Evolutionary conservation across 768 basidiomycete genomes (phyloP).

Genomic region (Suillus hirtellus): DNA sequence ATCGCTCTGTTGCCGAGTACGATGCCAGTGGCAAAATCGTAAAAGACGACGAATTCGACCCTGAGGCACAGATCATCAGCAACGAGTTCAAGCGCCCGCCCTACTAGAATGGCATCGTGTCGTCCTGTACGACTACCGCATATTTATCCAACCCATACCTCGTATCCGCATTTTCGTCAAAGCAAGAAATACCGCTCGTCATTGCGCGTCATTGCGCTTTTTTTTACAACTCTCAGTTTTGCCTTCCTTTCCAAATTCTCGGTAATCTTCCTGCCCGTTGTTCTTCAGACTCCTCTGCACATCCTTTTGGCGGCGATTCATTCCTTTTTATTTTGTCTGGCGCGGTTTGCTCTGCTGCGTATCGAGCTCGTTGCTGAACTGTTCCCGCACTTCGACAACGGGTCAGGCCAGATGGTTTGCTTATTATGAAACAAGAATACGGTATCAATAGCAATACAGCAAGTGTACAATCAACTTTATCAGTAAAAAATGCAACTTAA

Average conservation of each 20-base stretch:
- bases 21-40: constrained; percentile 57
- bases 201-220: neutral
- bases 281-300: neutral
- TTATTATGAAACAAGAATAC: neutral
- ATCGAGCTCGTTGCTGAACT: neutral
- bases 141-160: neutral
- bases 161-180: neutral
- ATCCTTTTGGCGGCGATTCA: neutral
- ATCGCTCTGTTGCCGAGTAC: constrained; percentile 49
- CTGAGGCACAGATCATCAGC: constrained; percentile 58
- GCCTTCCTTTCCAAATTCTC: neutral
- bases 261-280: neutral
- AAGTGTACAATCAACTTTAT: neutral
- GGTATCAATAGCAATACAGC: neutral
- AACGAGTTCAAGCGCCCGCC: constrained; percentile 65
- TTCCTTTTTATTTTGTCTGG: neutral
- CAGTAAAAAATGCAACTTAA: neutral
- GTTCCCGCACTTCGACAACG: neutral
- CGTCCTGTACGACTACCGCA: neutral
- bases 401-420: neutral
- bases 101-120: constrained; percentile 27
- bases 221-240: neutral
- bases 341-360: neutral
- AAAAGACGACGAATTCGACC: constrained; percentile 49
- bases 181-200: neutral